Percentiles rank a stretch among this genome's conserved stretches.
These are phyloP conservation scores for Rhizopogon vinicolor DNA, from an alignment of 768 basidiomycete genomes.

Conservation along the genomic window DNA sequence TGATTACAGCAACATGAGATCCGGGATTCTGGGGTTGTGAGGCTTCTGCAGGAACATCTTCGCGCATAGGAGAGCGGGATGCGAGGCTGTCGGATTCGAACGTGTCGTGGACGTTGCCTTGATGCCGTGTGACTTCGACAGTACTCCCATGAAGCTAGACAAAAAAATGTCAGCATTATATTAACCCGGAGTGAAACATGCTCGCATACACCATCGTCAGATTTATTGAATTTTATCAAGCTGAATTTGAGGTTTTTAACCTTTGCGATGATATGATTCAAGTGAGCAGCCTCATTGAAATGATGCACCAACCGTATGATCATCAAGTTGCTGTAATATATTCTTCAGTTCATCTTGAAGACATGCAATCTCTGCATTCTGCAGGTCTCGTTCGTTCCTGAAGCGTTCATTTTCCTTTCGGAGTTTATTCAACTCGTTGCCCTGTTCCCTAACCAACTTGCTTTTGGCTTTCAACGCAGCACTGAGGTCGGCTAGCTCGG, in stretches of 20 bases:
- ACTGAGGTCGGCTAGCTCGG: neutral
- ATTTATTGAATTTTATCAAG: neutral
- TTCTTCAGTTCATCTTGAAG: slow-evolving; percentile 3
- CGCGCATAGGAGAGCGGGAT: neutral
- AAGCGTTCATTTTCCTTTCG: neutral
- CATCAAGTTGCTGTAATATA: neutral
- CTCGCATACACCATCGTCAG: neutral
- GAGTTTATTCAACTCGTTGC: neutral
- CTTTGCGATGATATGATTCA: neutral
- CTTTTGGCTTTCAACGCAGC: neutral
- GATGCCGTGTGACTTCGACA: neutral
- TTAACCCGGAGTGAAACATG: neutral
- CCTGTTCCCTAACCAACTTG: neutral
- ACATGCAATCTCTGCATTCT: neutral
- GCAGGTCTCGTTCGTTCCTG: neutral
- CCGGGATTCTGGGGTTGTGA: neutral
- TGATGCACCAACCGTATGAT: neutral
- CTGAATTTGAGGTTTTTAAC: neutral
- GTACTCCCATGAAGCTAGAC: neutral
- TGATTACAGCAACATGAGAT: neutral
- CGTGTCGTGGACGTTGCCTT: neutral
- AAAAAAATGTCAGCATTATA: neutral
- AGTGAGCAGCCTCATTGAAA: neutral
- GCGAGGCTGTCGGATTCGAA: neutral
- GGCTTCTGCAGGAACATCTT: neutral